Conservation (phyloP, 192 early-diverging fungal species). For the Coemansia sp. region DNA sequence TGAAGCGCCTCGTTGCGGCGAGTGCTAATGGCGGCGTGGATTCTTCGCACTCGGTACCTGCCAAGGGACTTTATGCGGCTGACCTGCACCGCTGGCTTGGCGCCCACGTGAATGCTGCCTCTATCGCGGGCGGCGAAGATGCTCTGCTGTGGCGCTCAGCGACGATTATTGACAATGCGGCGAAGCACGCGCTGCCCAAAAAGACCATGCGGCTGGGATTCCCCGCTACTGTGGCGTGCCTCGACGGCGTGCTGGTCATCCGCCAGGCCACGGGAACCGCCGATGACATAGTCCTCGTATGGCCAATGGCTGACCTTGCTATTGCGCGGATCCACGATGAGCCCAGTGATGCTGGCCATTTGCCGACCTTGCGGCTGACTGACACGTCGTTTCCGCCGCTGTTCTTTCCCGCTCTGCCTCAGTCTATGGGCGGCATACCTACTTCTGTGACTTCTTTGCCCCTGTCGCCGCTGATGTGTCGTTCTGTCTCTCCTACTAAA, state of each 20-base stretch:
- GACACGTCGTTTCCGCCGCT: conserved; percentile 31
- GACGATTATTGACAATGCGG: conserved; percentile 30
- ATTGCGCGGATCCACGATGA: not conserved
- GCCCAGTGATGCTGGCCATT: conserved; percentile 1
- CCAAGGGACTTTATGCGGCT: conserved; percentile 11
- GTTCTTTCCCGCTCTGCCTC: conserved; percentile 37
- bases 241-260: conserved; percentile 28
- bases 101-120: not conserved
- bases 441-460: not conserved
- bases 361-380: conserved; percentile 7
- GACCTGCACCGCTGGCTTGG: conserved; percentile 27
- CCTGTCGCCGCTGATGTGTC: not conserved
- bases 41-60: not conserved
- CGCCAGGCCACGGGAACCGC: not conserved
- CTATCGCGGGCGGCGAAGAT: not conserved
- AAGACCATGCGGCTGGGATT: conserved; percentile 20
- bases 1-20: not conserved
- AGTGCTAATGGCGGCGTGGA: not conserved
- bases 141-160: not conserved
- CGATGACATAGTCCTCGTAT: conserved; percentile 3
- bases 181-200: conserved; percentile 31
- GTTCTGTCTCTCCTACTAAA: no score
- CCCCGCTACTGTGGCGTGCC: conserved; percentile 15
- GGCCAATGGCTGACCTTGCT: conserved; percentile 41
- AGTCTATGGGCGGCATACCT: conserved; percentile 32